phyloP scores from a whole-genome alignment of 1,139 yeast species.

The Candida pseudoviswanathii region DNA sequence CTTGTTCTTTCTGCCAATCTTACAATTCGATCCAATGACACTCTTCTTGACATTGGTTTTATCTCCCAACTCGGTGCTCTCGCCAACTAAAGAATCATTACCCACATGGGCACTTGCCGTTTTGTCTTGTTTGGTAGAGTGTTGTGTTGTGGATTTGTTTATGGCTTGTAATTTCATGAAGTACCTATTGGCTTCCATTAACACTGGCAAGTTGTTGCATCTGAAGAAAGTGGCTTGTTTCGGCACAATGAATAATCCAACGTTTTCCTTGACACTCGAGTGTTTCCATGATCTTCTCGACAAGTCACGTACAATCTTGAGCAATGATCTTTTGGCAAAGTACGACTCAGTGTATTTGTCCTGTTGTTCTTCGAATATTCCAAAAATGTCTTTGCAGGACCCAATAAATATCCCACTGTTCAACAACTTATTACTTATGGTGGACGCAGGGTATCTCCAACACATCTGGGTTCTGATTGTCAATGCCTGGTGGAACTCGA shows the following conservation, averaged over 20 bases:
- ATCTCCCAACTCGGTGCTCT: conserved; percentile 62
- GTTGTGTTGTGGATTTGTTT: conserved; percentile 31
- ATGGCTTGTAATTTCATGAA: conserved; percentile 57
- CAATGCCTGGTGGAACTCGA: conserved; percentile 67
- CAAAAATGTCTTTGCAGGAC: conserved; percentile 49
- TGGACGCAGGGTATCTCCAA: conserved; percentile 82
- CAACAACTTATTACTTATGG: conserved; percentile 72
- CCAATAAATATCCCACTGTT: conserved; percentile 85
- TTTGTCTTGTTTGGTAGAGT: conserved; percentile 45
- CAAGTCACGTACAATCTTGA: conserved; percentile 78
- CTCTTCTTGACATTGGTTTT: conserved; percentile 81
- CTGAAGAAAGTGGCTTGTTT: conserved; percentile 70
- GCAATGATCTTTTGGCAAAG: conserved; percentile 51
- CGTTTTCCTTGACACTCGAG: conserved; percentile 55
- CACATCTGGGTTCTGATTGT: conserved; percentile 82
- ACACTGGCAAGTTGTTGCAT: conserved; percentile 75
- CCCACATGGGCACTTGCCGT: conserved; percentile 76
- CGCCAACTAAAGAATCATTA: conserved; percentile 78
- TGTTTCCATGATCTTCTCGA: conserved; percentile 94
- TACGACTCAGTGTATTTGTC: conserved; percentile 40
- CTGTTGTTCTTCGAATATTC: conserved; percentile 32
- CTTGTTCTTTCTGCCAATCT: conserved; percentile 82
- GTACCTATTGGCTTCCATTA: conserved; percentile 88
- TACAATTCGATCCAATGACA: conserved; percentile 76
- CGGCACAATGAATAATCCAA: conserved; percentile 68